Base-by-base conservation (phyloP, 306 rosid genomes). In the Arachis hypogaea region DNA sequence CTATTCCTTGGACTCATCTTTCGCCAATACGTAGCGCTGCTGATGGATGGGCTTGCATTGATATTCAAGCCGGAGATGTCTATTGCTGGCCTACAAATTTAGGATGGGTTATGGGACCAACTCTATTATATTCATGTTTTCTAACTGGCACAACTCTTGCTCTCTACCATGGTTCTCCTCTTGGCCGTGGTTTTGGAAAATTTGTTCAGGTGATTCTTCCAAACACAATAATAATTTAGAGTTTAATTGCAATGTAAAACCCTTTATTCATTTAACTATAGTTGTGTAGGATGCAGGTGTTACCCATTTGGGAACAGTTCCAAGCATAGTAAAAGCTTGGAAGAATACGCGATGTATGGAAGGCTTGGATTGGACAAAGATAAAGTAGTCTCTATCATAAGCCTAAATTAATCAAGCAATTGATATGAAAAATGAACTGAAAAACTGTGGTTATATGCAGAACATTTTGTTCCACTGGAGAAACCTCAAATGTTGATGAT, bases 101-200 rank as follows among this genome's bases (percentile, higher is more conserved):
- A 82, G 95, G 97, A 77, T 92, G 99, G 99, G 95, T 87, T 71
- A 76, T 94, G 91, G 99, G 99, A 49, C 99, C 93, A 52, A 62
- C 84, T 41, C 11, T 86, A 66, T 52, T 94, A 29, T 94, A 89
- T 82, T 80, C 90, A 18, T 76, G 92, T 86, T 86, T 94, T 71
- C 83, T 92, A 36, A 0, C 74, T 56, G 95, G 97, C 71, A 86
- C 96, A 67, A 87, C 99, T 76, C 93, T 94, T 77, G 99, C 97
- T 58, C 81, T 94, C 6, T 94, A 85, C 82, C 99, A 94, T 83
- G 97, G 99, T 78, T 94, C 99, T 83, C 99, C 96, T 45, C 90
- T 94, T 9, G 88, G 90, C 82, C 80, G 18, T 72, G 96, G 92
- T 70, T 94, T 94, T 49, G 93, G 99, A 77, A 94, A 92, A 72